phyloP scores from a whole-genome alignment of 495 filamentous ascomycete species.

The Sordaria brevicollis region DNA sequence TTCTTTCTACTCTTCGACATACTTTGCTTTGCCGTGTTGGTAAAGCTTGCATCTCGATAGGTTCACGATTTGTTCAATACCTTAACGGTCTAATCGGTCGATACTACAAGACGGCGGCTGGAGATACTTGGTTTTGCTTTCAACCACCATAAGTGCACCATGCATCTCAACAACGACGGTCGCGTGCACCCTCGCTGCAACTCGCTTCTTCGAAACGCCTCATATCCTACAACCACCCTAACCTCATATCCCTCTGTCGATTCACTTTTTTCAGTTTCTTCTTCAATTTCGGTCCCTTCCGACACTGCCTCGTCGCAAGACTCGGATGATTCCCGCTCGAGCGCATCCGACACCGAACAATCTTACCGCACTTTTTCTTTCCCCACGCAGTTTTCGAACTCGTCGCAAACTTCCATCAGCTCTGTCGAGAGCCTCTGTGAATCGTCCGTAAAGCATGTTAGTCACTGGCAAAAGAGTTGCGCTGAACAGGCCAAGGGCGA shows the following conservation, averaged over 20 bases:
- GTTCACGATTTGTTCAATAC: slow-evolving; percentile 28
- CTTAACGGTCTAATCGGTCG: slow-evolving; percentile 38
- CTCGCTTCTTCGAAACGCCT: slow-evolving; percentile 34
- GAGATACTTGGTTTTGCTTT: slow-evolving; percentile 30
- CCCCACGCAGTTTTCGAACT: slow-evolving; percentile 12
- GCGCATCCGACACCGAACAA: slow-evolving; percentile 29
- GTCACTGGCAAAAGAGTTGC: slow-evolving; percentile 19
- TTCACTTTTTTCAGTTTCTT: slow-evolving; percentile 23
- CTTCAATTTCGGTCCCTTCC: slow-evolving; percentile 71
- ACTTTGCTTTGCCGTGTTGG: slow-evolving; percentile 21
- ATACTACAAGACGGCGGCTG: slow-evolving; percentile 45
- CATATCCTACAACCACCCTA: slow-evolving; percentile 51
- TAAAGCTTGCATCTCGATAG: slow-evolving; percentile 30
- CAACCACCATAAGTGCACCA: slow-evolving; percentile 33
- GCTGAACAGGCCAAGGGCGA: slow-evolving; percentile 25
- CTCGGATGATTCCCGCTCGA: slow-evolving; percentile 30
- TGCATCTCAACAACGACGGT: slow-evolving; percentile 35
- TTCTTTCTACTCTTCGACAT: slow-evolving; percentile 32
- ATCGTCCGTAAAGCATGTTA: slow-evolving; percentile 12
- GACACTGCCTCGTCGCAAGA: slow-evolving; percentile 48
- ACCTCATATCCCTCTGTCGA: slow-evolving; percentile 54
- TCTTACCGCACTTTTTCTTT: slow-evolving; percentile 11
- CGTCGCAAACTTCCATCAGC: slow-evolving; percentile 22
- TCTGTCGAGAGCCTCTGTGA: slow-evolving; percentile 19
- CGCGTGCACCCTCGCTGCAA: neutral